phyloP scores from a whole-genome alignment of 805 yeast genomes.

The Phaffomyces thermotolerans region DNA sequence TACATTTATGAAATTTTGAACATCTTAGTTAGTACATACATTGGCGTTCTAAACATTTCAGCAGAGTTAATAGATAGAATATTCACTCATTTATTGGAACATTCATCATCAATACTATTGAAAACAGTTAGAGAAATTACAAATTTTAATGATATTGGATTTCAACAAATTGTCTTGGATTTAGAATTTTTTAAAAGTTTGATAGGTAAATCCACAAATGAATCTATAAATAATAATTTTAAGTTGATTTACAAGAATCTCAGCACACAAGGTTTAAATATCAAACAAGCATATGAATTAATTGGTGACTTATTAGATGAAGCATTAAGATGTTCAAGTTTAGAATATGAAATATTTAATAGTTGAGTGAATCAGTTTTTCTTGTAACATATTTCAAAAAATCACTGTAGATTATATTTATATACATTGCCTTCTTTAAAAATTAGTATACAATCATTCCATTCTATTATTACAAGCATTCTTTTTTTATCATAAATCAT shows the following conservation, averaged over 20 bases:
- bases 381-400: too few species aligned
- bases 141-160: constrained; percentile 37
- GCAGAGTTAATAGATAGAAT: constrained; percentile 38
- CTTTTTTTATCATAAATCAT: too few species aligned
- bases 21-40: constrained; percentile 43
- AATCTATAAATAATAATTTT: constrained; percentile 10
- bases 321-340: constrained; percentile 13
- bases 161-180: constrained; percentile 46
- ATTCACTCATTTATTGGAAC: constrained; percentile 38
- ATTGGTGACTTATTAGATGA: constrained; percentile 14
- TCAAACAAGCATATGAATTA: constrained; percentile 9
- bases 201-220: constrained; percentile 16
- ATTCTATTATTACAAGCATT: neutral
- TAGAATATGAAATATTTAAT: constrained; percentile 20
- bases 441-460: too few species aligned
- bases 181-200: constrained; percentile 40
- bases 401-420: too few species aligned
- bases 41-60: constrained; percentile 42
- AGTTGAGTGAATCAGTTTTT: neutral
- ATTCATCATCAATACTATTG: constrained; percentile 28
- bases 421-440: too few species aligned
- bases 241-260: constrained; percentile 18
- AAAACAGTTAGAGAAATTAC: constrained; percentile 37
- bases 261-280: constrained; percentile 2
- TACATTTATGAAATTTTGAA: constrained; percentile 44